Evolutionary conservation across 257 asterid species (phyloP), one percentile per base, ranked within the genome.

Genomic region (Haberlea rhodopensis): DNA sequence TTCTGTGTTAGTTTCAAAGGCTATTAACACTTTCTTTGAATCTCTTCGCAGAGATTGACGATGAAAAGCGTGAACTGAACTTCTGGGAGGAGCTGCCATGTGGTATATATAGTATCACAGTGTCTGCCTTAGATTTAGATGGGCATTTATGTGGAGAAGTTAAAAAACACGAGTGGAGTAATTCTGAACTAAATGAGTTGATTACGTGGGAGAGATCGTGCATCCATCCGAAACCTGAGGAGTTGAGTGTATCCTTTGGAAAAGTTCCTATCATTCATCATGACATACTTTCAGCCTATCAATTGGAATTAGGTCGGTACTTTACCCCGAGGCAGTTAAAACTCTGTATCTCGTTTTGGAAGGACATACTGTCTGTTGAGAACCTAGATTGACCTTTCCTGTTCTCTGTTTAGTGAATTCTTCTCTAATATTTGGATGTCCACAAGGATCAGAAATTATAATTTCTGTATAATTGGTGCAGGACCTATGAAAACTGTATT

Each of bases 51-150:
- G 95, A 81, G 54, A 29, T 46, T 57, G 75, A 63, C 54, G 80
- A 81, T 57, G 87, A 66, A 64, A 69, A 75, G 8, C 88, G 63
- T 67, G 82, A 75, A 59, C 60, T 56, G 63, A 76, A 76, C 78
- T 89, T 82, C 78, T 92, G 99, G 99, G 94, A 85, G 79, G 99
- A 92, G 78, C 88, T 92, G 62, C 73, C 91, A n/a, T 92, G 99
- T 78, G 97, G 97, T 43, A 80, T 92, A 55, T 87, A 90, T 75
- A 85, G 99, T 70, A 73, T 87, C 66, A 66, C 91, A 31, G 31
- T 84, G 60, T 75, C 74, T 54, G 68, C 79, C 71, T 62, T 23
- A 57, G 55, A 68, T 67, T 54, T 31, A 62, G 78, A 72, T 27
- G 82, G 80, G 28, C 37, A 62, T 60, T 51, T 71, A 27, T 64